Evolutionary conservation across 108 stramenopile genomes (phyloP), one percentile per base, ranked within the genome.

Genomic region (Cyclotella sp.): DNA sequence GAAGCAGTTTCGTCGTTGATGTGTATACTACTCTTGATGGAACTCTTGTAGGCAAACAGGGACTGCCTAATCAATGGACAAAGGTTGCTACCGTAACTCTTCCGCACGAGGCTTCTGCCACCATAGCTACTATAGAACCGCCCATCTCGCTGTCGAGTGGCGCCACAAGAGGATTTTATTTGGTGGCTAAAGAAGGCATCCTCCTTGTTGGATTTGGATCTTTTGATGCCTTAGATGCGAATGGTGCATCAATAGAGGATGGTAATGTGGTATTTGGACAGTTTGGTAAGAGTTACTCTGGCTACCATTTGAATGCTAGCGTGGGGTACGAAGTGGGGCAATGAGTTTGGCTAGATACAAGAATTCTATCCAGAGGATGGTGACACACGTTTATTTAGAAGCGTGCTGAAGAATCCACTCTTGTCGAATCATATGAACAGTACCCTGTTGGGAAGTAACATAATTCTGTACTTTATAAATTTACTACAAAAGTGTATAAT

Each of bases 281-380:
- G 44, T 64, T 64, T 64, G 63, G 63, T 2, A 45, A 64, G 21
- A 45, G 44, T 24, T 64, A 64, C 44, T 22, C 63, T 64, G 63
- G 63, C 0, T 64, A 64, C 24, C 43, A 64, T 22, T 44, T 64
- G 44, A 64, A 64, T 64, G 42, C 43, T 9, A 43, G 44, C 2
- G 19, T 64, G 9, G 24, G 63, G 3, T 64, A 64, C 21, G 19
- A 39, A 34, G 13, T 61, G 4, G n/a, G 55, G 55, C 12, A 8
- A 1, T 57, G 55, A 26, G 55, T 24, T 5, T 5, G 4, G 2
- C 34, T 6, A 34, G 6, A 34, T 34, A 34, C 34, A 34, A 34
- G 34, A 34, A 34, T 34, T 34, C 34, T 34, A 34, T 34, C 4
- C 34, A 34, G 2, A 34, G 34, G 34, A 34, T 34, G 34, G 34